Base-by-base conservation (phyloP, 176 grass and related monocot genomes). In the Urochloa ruziziensis region DNA sequence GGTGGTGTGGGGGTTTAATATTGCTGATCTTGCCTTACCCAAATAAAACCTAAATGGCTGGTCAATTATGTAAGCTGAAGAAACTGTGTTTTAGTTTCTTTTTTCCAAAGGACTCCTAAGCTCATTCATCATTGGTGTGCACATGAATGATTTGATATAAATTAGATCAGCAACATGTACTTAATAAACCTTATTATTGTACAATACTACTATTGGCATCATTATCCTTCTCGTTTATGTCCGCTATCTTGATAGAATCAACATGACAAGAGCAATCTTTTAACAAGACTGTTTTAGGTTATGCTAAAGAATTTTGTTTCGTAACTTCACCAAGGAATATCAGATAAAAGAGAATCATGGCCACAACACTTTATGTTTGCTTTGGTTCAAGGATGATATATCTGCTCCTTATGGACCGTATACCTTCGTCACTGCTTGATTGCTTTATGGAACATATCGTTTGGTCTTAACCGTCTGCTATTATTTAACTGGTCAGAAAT, bases 401-500 rank as follows among this genome's bases (percentile, higher is more conserved):
- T 49, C 25, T 10, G 15, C 16, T 75, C 7, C 75, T n/a, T n/a
- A n/a, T n/a, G n/a, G n/a, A 34, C 40, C 4, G 2, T 81, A 3
- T 75, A 67, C 27, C 5, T 14, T 5, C 5, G 3, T 72, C 2
- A 46, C 35, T 69, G 9, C 16, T 7, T 67, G 44, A 51, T 23
- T 81, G 23, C 30, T 73, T 29, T 28, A 1, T 51, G 10, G 40
- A 69, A 77, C 54, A 17, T 58, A 39, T 53, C 46, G 2, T 82
- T 57, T 82, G 18, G 5, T 39, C 25, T 47, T 42, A 64, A 9
- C 30, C 21, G 8, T 57, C 11, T 76, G 73, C 3, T 59, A n/a
- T 72, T 36, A 14, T 49, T 61, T 59, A 68, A 68, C 21, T 37
- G 75, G 32, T 52, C 68, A 94, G 92, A 81, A 71, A 88, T 91